Conservation (phyloP, 371 early-diverging fungal species). For the Mucor sp. region DNA sequence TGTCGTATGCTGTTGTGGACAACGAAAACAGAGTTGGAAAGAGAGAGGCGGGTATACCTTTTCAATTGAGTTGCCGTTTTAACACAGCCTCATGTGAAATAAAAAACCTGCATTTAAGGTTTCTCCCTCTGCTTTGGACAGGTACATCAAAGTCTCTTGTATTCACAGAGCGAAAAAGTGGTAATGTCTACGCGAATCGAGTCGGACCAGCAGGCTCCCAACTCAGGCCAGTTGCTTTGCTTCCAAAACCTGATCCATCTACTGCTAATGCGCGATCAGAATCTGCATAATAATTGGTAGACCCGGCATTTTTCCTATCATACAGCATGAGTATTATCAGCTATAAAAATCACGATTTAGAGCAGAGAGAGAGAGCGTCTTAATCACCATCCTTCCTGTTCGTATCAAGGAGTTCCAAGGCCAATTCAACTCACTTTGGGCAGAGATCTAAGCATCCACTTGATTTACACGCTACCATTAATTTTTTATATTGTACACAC, state of each 20-base stretch:
- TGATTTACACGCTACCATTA: neutral
- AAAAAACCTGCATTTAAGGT: too few relatives aligned
- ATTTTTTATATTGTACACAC: too few relatives aligned
- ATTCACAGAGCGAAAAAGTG: neutral
- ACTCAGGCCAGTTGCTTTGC: constrained; percentile 2
- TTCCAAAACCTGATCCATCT: constrained; percentile 9
- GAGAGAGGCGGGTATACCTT: neutral
- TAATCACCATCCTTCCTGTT: too few relatives aligned
- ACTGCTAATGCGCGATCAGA: constrained; percentile 7
- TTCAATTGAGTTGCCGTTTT: neutral
- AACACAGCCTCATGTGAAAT: neutral
- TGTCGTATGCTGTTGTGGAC: neutral
- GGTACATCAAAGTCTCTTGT: neutral
- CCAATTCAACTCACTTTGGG: constrained; percentile 58
- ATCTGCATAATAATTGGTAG: constrained; percentile 18
- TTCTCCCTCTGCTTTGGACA: neutral
- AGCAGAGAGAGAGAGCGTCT: too few relatives aligned
- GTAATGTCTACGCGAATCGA: constrained; percentile 5
- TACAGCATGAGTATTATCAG: neutral
- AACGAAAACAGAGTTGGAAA: too few relatives aligned
- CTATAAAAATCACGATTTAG: too few relatives aligned
- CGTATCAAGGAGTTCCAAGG: constrained; percentile 51
- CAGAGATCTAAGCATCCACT: constrained; percentile 33
- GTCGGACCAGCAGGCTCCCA: constrained; percentile 18
- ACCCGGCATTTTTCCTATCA: constrained; percentile 6